phyloP scores from a whole-genome alignment of 768 basidiomycete genomes.

The Lactarius vividus region DNA sequence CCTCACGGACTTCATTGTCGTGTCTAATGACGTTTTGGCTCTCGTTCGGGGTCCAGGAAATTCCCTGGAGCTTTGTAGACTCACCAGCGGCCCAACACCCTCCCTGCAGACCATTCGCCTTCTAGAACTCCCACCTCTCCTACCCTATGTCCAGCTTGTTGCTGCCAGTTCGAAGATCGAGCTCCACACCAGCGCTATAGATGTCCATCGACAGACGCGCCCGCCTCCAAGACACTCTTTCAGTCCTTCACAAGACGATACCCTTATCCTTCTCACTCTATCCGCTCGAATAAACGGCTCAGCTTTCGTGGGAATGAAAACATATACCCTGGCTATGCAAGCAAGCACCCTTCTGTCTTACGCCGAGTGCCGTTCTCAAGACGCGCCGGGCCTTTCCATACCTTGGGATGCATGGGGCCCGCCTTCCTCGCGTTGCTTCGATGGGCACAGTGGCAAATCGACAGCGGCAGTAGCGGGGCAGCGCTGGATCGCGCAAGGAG shows the following conservation, averaged over 20 bases:
- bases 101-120: constrained; percentile 1
- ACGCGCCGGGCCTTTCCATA: background rate
- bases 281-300: background rate
- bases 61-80: constrained; percentile 6
- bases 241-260: background rate
- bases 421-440: constrained; percentile 3
- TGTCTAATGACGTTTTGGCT: constrained; percentile 6
- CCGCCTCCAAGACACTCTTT: constrained; percentile 1
- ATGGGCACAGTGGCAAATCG: background rate
- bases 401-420: constrained; percentile 9
- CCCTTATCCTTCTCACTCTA: background rate
- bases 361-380: background rate
- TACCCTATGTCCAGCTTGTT: background rate
- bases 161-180: constrained; percentile 6
- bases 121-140: constrained; percentile 1
- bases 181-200: background rate
- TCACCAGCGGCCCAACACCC: background rate
- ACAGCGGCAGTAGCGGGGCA: background rate
- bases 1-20: constrained; percentile 8
- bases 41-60: constrained; percentile 10
- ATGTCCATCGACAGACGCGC: background rate
- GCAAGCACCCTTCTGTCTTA: constrained; percentile 5
- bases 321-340: constrained; percentile 7
- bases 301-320: background rate
- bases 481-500: background rate